A percentile compares a stretch with the other conserved stretches of the same genome.
These are phyloP conservation scores for Sphagnum magellanicum DNA, from an alignment of 228 moss, liverwort and hornwort genomes.

Conservation along the genomic window DNA sequence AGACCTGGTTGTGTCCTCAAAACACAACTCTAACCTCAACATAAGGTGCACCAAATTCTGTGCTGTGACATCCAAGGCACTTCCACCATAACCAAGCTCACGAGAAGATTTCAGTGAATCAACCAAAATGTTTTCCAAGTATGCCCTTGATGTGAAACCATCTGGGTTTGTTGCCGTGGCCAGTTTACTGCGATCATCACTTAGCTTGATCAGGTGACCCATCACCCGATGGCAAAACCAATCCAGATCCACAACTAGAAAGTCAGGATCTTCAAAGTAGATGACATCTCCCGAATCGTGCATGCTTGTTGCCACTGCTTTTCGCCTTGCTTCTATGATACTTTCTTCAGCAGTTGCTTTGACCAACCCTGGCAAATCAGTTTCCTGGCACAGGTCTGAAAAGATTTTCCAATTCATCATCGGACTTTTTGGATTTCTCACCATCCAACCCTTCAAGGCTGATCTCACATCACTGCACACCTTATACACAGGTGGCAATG, in stretches of 20 bases:
- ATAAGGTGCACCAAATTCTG: not conserved
- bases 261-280: constrained; percentile 3
- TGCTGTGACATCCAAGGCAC: not conserved
- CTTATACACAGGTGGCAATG: not conserved
- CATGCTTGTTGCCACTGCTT: constrained; percentile 1
- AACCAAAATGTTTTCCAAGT: not conserved
- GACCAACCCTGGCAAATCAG: not conserved
- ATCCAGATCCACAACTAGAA: constrained; percentile 2
- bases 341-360: not conserved
- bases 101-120: too few species aligned
- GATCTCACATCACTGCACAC: not conserved
- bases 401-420: not conserved
- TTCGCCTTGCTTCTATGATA: not conserved
- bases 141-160: not conserved
- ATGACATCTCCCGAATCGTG: constrained; percentile 3
- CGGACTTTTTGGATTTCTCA: not conserved
- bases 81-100: not conserved
- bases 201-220: not conserved
- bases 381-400: not conserved
- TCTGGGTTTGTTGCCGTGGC: not conserved
- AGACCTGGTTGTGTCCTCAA: not conserved
- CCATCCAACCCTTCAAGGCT: not conserved
- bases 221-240: constrained; percentile 6
- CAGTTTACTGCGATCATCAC: not conserved
- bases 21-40: constrained; percentile 3